Conservation (phyloP, 2,329 filamentous ascomycete genomes). For the Fusarium floridanum region DNA sequence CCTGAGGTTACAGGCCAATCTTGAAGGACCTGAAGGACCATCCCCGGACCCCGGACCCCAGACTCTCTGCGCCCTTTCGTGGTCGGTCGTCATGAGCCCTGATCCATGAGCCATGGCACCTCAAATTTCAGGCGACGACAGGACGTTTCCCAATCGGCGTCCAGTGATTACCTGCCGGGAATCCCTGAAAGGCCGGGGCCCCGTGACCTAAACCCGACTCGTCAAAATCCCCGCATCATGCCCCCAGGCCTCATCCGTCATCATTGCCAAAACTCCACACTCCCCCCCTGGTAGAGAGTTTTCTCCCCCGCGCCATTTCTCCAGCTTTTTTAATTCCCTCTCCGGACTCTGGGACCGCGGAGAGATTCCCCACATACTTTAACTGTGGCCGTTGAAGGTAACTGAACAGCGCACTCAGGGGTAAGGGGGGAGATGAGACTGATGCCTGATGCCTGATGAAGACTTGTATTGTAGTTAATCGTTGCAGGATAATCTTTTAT, state of each 20-base stretch:
- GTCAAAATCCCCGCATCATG: conserved; percentile 8
- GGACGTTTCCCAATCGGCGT: neutral
- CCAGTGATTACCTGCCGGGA: neutral
- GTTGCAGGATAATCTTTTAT: neutral
- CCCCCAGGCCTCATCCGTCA: neutral
- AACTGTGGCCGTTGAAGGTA: neutral
- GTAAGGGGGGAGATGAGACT: neutral
- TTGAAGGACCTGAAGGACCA: neutral
- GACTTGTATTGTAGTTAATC: neutral
- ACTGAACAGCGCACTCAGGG: neutral
- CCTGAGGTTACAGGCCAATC: conserved; percentile 1
- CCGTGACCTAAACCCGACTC: neutral
- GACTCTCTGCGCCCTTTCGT: neutral
- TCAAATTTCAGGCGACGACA: conserved; percentile 7
- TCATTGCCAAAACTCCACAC: neutral
- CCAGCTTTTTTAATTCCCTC: neutral
- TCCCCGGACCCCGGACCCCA: neutral
- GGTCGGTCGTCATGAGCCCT: neutral
- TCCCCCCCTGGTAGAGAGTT: neutral
- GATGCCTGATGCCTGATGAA: neutral
- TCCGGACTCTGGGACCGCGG: neutral
- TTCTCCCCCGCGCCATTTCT: neutral
- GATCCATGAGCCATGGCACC: conserved; percentile 9
- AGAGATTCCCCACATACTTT: neutral
- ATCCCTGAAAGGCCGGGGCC: neutral